These are phyloP conservation scores for Clitopilus passeckerianus DNA, from an alignment of 768 basidiomycete genomes.

Conservation along the genomic window DNA sequence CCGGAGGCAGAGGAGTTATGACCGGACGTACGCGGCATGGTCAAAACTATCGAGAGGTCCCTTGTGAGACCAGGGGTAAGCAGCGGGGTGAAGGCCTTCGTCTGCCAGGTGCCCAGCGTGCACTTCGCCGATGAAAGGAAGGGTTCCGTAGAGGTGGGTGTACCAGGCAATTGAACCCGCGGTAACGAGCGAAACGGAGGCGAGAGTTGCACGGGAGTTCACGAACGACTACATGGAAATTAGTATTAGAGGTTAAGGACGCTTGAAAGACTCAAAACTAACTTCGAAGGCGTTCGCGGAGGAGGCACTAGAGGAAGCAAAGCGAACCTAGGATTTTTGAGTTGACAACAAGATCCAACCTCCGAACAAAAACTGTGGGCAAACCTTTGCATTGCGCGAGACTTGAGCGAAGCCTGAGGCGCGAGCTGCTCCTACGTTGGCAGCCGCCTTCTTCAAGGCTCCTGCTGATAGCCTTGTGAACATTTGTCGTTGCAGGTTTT, in stretches of 20 bases:
- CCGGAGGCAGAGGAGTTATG: slow-evolving; percentile 8
- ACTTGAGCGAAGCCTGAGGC: slow-evolving; percentile 33
- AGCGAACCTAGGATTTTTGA: slow-evolving; percentile 49
- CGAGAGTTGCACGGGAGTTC: slow-evolving; percentile 69
- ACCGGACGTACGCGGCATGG: slow-evolving; percentile 77
- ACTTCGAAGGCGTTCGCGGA: slow-evolving; percentile 61
- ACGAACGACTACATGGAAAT: slow-evolving; percentile 46
- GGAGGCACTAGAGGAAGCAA: slow-evolving; percentile 63
- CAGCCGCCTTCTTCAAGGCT: slow-evolving; percentile 53
- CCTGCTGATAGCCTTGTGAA: slow-evolving; percentile 77
- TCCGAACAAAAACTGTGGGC: slow-evolving; percentile 15
- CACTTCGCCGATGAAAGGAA: slow-evolving; percentile 88
- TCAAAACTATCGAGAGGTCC: slow-evolving; percentile 90
- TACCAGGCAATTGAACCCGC: slow-evolving; percentile 96
- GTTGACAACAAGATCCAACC: slow-evolving; percentile 13
- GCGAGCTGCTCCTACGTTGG: slow-evolving; percentile 40
- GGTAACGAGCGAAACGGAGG: slow-evolving; percentile 71
- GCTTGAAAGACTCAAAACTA: slow-evolving; percentile 15
- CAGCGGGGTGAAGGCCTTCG: slow-evolving; percentile 86
- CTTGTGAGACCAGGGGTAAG: slow-evolving; percentile 89
- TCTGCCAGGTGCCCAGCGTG: slow-evolving; percentile 92
- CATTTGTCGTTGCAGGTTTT: slow-evolving; percentile 63
- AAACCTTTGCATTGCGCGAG: slow-evolving; percentile 48
- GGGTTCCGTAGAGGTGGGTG: slow-evolving; percentile 85
- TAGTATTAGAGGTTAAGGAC: not conserved